Percentiles rank a stretch among this genome's conserved stretches.
These are phyloP conservation scores for Penicillium canescens DNA, from an alignment of 495 filamentous ascomycete species.

Conservation along the genomic window DNA sequence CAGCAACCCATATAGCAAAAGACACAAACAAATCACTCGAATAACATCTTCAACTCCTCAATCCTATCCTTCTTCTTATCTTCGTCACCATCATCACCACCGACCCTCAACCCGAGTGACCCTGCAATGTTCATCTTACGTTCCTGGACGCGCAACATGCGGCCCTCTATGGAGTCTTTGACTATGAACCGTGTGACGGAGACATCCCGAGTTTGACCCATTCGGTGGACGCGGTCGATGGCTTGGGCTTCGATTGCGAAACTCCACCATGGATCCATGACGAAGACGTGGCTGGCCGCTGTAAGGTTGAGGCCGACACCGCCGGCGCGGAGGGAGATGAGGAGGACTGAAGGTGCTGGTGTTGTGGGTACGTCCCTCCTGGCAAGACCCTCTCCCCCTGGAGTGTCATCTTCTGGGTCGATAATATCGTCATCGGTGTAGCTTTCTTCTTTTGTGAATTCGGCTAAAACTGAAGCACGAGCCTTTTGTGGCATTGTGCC, in stretches of 20 bases:
- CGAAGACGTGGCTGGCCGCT: slow-evolving; percentile 81
- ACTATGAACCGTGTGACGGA: slow-evolving; percentile 84
- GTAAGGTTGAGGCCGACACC: slow-evolving; percentile 95
- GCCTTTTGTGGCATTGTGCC: slow-evolving; percentile 86
- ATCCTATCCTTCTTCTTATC: slow-evolving; percentile 88
- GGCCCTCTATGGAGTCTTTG: slow-evolving; percentile 86
- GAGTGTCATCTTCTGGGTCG: slow-evolving; percentile 26
- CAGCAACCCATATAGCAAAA: neutral
- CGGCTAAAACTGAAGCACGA: slow-evolving; percentile 69
- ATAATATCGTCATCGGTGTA: slow-evolving; percentile 36
- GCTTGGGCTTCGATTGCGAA: slow-evolving; percentile 96
- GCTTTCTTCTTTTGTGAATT: slow-evolving; percentile 59
- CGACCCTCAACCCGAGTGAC: slow-evolving; percentile 76
- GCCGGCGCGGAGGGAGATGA: slow-evolving; percentile 85
- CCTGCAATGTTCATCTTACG: slow-evolving; percentile 87
- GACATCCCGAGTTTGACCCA: slow-evolving; percentile 91
- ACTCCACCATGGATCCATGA: slow-evolving; percentile 99
- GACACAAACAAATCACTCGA: slow-evolving; percentile 54
- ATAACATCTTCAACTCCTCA: slow-evolving; percentile 90
- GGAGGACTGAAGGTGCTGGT: slow-evolving; percentile 53
- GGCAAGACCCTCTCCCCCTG: neutral
- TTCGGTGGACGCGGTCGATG: slow-evolving; percentile 97
- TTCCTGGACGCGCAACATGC: slow-evolving; percentile 93
- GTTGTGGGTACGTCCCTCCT: slow-evolving; percentile 25
- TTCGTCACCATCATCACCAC: slow-evolving; percentile 71